phyloP scores from a whole-genome alignment of 2,329 filamentous ascomycete genomes.

The Colletotrichum navitas region DNA sequence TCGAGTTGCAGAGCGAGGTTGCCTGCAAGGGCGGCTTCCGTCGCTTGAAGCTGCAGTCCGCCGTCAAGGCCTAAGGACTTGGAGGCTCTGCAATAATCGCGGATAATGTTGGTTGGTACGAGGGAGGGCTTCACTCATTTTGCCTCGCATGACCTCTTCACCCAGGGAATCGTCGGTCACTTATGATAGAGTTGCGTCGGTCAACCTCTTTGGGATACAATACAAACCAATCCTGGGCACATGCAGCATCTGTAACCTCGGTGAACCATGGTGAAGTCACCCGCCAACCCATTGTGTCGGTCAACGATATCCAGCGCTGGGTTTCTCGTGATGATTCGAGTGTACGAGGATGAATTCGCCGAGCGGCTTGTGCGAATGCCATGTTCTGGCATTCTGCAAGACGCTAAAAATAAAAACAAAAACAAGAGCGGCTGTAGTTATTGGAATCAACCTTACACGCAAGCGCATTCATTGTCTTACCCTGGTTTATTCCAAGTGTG shows the following conservation, averaged over 20 bases:
- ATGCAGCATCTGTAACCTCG: not conserved
- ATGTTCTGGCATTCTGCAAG: not conserved
- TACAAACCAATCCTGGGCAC: not conserved
- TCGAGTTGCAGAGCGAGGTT: slow-evolving; percentile 74
- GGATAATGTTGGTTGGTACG: too few species aligned
- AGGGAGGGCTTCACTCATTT: not conserved
- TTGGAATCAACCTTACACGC: not conserved
- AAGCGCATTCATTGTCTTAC: not conserved
- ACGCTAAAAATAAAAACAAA: not conserved
- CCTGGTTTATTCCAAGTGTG: not conserved
- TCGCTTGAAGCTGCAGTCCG: slow-evolving; percentile 53
- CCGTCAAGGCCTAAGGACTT: slow-evolving; percentile 20
- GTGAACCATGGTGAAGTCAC: not conserved
- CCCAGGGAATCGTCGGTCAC: not conserved
- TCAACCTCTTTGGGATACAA: not conserved
- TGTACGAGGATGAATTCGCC: not conserved
- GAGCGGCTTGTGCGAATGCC: not conserved
- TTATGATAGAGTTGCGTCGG: not conserved
- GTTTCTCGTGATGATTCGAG: not conserved
- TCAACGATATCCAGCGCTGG: too few species aligned
- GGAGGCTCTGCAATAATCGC: not conserved
- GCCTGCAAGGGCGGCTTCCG: slow-evolving; percentile 75
- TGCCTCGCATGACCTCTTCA: too few species aligned
- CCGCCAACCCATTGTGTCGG: too few species aligned
- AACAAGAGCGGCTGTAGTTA: too few species aligned